These are phyloP conservation scores for Cephaloascus albidus DNA, from an alignment of 805 yeast genomes.

Conservation along the genomic window DNA sequence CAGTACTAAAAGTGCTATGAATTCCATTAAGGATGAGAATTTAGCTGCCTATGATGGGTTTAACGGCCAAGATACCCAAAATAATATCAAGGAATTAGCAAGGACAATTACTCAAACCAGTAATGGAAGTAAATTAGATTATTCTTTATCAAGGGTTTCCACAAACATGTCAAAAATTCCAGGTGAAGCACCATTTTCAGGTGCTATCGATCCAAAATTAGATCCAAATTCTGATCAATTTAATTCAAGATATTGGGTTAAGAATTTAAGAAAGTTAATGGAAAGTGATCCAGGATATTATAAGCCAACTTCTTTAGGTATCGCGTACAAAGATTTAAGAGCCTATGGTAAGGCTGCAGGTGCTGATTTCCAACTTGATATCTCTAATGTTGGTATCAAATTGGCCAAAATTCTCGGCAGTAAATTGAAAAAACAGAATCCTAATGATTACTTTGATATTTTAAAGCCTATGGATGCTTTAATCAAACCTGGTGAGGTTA, in stretches of 20 bases:
- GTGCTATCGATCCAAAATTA: constrained; percentile 30
- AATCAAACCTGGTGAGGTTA: constrained; percentile 52
- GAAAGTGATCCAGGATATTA: constrained; percentile 52
- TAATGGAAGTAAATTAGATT: too few species aligned
- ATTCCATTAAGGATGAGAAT: too few species aligned
- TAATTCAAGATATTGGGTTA: constrained; percentile 57
- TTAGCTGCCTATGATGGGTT: too few species aligned
- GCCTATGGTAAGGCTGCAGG: constrained; percentile 63
- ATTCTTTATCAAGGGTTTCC: too few species aligned
- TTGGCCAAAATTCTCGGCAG: constrained; percentile 11
- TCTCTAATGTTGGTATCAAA: constrained; percentile 31
- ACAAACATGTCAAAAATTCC: constrained; percentile 46
- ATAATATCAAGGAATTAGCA: too few species aligned
- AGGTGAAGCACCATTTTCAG: constrained; percentile 29
- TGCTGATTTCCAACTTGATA: constrained; percentile 57
- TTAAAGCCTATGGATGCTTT: constrained; percentile 60
- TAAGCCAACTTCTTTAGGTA: constrained; percentile 50
- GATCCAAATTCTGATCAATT: constrained; percentile 53
- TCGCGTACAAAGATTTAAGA: too few species aligned
- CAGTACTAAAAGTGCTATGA: too few species aligned
- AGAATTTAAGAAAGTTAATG: constrained; percentile 45
- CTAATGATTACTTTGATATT: constrained; percentile 38
- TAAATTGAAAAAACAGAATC: constrained; percentile 8
- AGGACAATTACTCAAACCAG: too few species aligned
- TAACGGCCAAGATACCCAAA: too few species aligned